A percentile compares a stretch with the other conserved stretches of the same genome.
phyloP scores from a whole-genome alignment of 1,139 yeast species.

The Kluyveromyces marxianus region DNA sequence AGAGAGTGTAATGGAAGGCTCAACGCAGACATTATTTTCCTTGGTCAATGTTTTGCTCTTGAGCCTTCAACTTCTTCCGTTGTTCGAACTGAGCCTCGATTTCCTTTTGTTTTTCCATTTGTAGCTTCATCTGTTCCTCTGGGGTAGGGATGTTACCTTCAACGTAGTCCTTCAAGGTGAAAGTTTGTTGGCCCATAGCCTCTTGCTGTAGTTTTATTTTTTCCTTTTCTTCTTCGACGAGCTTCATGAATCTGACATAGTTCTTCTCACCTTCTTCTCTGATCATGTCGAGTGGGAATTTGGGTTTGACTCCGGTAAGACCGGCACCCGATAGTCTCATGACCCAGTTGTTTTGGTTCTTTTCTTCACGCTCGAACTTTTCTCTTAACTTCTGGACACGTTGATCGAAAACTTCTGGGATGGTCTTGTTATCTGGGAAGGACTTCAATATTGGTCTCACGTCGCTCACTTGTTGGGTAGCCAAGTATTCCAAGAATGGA shows the following conservation, averaged over 20 bases:
- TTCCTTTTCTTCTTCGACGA: constrained; percentile 82
- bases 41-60: background rate
- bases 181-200: constrained; percentile 69
- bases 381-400: constrained; percentile 73
- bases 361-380: constrained; percentile 62
- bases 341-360: constrained; percentile 44
- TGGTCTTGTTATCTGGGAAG: constrained; percentile 50
- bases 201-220: constrained; percentile 76
- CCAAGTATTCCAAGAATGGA: constrained; percentile 91
- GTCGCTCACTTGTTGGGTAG: constrained; percentile 84
- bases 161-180: constrained; percentile 74
- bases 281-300: constrained; percentile 84
- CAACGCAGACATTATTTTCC: background rate
- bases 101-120: constrained; percentile 41
- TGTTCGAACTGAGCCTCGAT: constrained; percentile 31
- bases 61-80: constrained; percentile 16
- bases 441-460: constrained; percentile 81
- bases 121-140: constrained; percentile 71
- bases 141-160: constrained; percentile 83
- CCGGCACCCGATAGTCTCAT: constrained; percentile 59
- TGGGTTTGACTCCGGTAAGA: constrained; percentile 48
- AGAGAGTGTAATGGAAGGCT: background rate
- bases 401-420: constrained; percentile 70
- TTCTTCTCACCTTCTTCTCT: constrained; percentile 92
- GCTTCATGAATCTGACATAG: constrained; percentile 74